Evolutionary conservation across 805 yeast species (phyloP), one percentile per base, ranked within the genome.

Genomic region (Pichia deserticola): DNA sequence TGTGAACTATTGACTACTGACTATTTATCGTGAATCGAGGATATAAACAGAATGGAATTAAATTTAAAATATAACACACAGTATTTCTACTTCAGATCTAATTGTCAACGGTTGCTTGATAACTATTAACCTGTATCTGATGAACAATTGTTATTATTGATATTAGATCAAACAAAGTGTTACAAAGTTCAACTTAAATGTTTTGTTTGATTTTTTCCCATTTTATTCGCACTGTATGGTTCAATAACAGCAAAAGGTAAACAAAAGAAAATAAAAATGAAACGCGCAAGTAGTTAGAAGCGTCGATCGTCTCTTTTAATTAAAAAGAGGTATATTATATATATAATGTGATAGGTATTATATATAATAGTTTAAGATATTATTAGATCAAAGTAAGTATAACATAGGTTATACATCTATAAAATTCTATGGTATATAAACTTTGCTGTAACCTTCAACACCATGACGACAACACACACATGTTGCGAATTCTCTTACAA

Each of bases 401-500:
- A 32, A 10, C 34, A 32, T 7, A 7, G 9, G 9, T 32, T 32
- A n/a, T n/a, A n/a, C n/a, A n/a, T n/a, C n/a, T n/a, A n/a, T n/a
- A n/a, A n/a, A n/a, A n/a, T 15, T 11, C 38, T 11, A 45, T 32
- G 88, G 89, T 10, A 80, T 67, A 58, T 67, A 84, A 1, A 84
- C 75, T 54, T 77, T 72, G 30, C 84, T 76, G 44, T 76, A 84
- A 1, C 85, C 84, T 47, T 81, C 81, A 3, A 90, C 95, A 30
- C 75, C 75, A 33, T 81, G 69, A 35, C 96, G 76, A 60, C 97
- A 90, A 60, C 95, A 86, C 0, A 89, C 92, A 65, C 97, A 90
- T 0, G 83, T 84, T 50, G 77, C 78, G 60, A 84, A 83, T 11
- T 86, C 85, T 52, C 89, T 76, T 35, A 82, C 68, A 7, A 87